Conservation (phyloP, 176 grass and related monocot genomes). For the Eleusine indica region DNA sequence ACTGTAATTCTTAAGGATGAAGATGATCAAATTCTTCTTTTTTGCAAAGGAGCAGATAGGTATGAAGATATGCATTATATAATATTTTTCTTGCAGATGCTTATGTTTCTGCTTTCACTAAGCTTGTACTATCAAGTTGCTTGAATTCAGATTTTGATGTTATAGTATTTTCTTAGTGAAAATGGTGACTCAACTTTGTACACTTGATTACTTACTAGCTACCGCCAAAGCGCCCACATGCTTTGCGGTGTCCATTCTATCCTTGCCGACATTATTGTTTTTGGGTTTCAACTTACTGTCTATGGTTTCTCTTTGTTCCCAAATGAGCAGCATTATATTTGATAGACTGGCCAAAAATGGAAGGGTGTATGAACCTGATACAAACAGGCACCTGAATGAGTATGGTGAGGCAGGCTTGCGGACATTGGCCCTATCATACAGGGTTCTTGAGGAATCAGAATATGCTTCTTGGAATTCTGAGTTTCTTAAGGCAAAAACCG, state of each 20-base stretch:
- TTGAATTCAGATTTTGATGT: slow-evolving; percentile 13
- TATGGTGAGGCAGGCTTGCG: slow-evolving; percentile 93
- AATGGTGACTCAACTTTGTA: slow-evolving; percentile 1
- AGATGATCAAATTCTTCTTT: slow-evolving; percentile 81
- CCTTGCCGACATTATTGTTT: not conserved
- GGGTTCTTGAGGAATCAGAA: slow-evolving; percentile 83
- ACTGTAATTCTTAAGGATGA: slow-evolving; percentile 89
- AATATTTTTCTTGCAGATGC: slow-evolving; percentile 13
- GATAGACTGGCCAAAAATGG: slow-evolving; percentile 93
- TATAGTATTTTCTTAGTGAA: slow-evolving; percentile 7
- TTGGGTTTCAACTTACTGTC: slow-evolving; percentile 31
- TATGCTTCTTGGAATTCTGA: slow-evolving; percentile 90
- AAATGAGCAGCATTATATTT: slow-evolving; percentile 80
- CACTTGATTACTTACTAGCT: slow-evolving; percentile 28
- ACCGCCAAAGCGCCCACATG: slow-evolving; percentile 20
- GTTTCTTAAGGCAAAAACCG: slow-evolving; percentile 87
- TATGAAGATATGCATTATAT: slow-evolving; percentile 40
- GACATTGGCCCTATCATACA: slow-evolving; percentile 83
- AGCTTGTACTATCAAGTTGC: slow-evolving; percentile 11
- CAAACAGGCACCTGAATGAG: slow-evolving; percentile 80
- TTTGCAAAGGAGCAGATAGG: slow-evolving; percentile 99
- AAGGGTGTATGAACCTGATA: slow-evolving; percentile 75
- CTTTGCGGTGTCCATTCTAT: slow-evolving; percentile 23
- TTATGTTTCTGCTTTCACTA: slow-evolving; percentile 13
- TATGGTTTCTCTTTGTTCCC: slow-evolving; percentile 32